phyloP scores from a whole-genome alignment of 306 rosid species.

The Cicer chorassanicum region DNA sequence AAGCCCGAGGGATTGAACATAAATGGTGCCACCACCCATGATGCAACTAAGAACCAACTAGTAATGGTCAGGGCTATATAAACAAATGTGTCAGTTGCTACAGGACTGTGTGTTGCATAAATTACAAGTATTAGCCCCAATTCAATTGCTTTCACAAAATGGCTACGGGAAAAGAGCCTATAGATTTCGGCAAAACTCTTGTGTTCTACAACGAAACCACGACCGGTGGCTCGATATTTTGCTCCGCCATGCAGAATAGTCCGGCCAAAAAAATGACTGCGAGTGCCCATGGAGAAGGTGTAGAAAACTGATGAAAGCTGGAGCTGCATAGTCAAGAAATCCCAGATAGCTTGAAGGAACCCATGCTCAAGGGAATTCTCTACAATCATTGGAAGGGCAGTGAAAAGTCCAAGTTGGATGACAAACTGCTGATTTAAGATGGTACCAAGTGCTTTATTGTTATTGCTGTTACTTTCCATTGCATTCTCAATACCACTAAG shows the following conservation, averaged over 20 bases:
- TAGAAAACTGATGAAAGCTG: constrained; percentile 59
- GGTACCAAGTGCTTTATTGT: constrained; percentile 59
- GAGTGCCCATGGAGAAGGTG: constrained; percentile 61
- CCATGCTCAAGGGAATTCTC: constrained; percentile 62
- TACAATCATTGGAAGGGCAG: constrained; percentile 64
- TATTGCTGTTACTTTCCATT: constrained; percentile 45
- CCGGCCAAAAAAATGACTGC: constrained; percentile 58
- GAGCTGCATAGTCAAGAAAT: constrained; percentile 60
- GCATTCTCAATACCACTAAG: constrained; percentile 56
- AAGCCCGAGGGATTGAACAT: constrained; percentile 63
- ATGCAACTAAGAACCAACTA: constrained; percentile 59
- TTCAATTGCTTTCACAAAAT: constrained; percentile 63
- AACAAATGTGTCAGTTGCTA: constrained; percentile 55
- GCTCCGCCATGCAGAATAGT: constrained; percentile 64
- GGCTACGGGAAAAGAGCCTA: constrained; percentile 56
- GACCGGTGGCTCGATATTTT: constrained; percentile 60
- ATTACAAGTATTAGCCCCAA: constrained; percentile 54
- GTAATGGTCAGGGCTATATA: constrained; percentile 55
- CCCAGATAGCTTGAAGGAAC: constrained; percentile 60
- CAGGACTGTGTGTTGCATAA: constrained; percentile 57
- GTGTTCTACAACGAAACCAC: constrained; percentile 63
- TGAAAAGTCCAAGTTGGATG: constrained; percentile 58
- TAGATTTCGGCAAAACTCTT: constrained; percentile 59
- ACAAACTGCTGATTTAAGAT: constrained; percentile 60
- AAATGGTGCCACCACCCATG: constrained; percentile 59